Evolutionary conservation across 371 early-diverging fungal genomes (phyloP).

Genomic region (Mortierella sp.): DNA sequence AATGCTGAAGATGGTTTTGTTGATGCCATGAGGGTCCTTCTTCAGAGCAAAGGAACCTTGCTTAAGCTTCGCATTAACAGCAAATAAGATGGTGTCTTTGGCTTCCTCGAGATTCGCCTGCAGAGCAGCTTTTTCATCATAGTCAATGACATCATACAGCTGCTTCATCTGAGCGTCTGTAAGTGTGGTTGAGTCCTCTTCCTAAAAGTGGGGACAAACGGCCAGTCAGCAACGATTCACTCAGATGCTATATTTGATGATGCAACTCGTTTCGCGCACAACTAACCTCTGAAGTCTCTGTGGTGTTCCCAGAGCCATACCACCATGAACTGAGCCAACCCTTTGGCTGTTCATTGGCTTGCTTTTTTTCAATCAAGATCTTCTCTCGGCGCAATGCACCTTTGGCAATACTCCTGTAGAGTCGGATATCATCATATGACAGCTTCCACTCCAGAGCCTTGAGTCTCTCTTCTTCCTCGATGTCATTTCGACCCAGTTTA

Average conservation of each 20-base stretch:
- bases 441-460: conserved; percentile 82
- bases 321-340: conserved; percentile 81
- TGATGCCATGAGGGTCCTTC: conserved; percentile 70
- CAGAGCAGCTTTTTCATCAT: conserved; percentile 83
- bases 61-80: conserved; percentile 78
- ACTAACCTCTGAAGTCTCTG: conserved; percentile 26
- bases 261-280: not conserved
- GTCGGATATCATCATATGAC: conserved; percentile 90
- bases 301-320: conserved; percentile 58
- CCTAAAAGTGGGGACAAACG: conserved; percentile 14
- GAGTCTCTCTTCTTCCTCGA: conserved; percentile 70
- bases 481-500: conserved; percentile 63
- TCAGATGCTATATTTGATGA: not conserved
- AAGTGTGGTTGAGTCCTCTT: conserved; percentile 62
- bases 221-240: not conserved
- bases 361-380: conserved; percentile 70
- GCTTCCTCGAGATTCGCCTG: conserved; percentile 79
- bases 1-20: conserved; percentile 71
- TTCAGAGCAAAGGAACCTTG: conserved; percentile 90
- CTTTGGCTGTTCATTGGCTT: conserved; percentile 48
- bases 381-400: conserved; percentile 80
- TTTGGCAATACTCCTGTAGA: conserved; percentile 89
- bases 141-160: conserved; percentile 96
- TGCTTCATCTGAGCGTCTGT: conserved; percentile 87
- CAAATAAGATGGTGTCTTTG: conserved; percentile 82